Base-by-base conservation (phyloP, 2,329 filamentous ascomycete species). In the Rutstroemia sp. region DNA sequence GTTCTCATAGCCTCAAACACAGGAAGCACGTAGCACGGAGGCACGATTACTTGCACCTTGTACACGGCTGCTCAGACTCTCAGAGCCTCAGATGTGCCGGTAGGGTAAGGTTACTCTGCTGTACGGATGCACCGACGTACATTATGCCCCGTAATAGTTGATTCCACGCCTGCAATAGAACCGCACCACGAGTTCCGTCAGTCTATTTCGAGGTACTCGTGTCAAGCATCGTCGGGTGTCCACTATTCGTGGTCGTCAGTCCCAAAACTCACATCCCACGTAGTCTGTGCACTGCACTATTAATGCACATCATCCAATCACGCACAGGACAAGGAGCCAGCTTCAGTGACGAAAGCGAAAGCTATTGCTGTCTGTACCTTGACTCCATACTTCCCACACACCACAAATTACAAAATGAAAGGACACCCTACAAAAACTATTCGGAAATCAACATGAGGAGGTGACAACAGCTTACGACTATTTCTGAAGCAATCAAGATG, bases 401-500 rank as follows among this genome's bases (percentile, higher is more conserved):
- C 10, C 16, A 10, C 44, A 47, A 49, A 23, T 4, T 23, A 23
- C 5, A 23, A 23, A 18, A n/a, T 34, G 14, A 38, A 23, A 30
- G 27, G 14, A 12, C 37, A 27, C 6, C 18, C n/a, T 30, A 10
- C 14, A 34, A 19, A 16, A 19, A 30, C 23, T 12, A 27, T 23
- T 19, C 7, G 25, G 4, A 25, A 5, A 12, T 39, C 39, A 61
- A 39, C 38, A 64, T 66, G 63, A 59, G 12, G 57, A 47, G 53
- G 47, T 63, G 46, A 62, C 23, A 46, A 25, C 46, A 51, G 41
- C 21, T 23, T 16, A 51, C 19, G 47, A 46, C 21, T 49, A 49
- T 49, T 49, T 55, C 30, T 34, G 30, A 34, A 34, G 30, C 10
- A 34, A 34, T 12, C 63, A 72, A 63, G 59, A 94, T 94, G 89